phyloP scores from a whole-genome alignment of 805 yeast genomes.

The Kodamaea sagamina region DNA sequence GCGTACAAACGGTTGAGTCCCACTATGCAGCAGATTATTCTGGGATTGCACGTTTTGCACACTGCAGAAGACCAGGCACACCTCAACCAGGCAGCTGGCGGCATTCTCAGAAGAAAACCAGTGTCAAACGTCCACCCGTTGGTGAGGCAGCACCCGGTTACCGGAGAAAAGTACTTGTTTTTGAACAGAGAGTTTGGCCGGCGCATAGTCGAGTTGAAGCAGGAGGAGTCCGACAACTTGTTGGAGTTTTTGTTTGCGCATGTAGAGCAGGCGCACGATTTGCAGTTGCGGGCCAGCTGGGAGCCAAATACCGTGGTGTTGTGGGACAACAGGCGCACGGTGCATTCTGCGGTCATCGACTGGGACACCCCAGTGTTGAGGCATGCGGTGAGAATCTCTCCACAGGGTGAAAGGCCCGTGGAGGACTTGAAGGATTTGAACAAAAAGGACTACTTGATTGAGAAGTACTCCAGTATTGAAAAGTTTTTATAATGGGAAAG shows the following conservation, averaged over 20 bases:
- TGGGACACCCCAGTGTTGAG: conserved; percentile 68
- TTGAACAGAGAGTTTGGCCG: conserved; percentile 64
- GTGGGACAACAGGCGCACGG: conserved; percentile 77
- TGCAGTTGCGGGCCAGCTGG: conserved; percentile 72
- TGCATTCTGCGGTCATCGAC: conserved; percentile 70
- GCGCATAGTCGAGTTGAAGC: conserved; percentile 69
- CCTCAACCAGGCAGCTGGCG: conserved; percentile 52
- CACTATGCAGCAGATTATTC: conserved; percentile 55
- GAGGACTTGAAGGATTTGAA: conserved; percentile 41
- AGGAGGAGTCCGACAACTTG: conserved; percentile 66
- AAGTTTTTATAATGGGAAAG: background rate
- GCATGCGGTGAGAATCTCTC: conserved; percentile 74
- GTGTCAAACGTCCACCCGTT: conserved; percentile 69
- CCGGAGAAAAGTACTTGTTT: conserved; percentile 59
- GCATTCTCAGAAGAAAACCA: conserved; percentile 64
- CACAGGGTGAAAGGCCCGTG: conserved; percentile 73
- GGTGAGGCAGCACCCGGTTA: conserved; percentile 72
- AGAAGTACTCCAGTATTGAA: background rate
- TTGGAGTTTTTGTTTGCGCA: conserved; percentile 58
- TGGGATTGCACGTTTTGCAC: conserved; percentile 67
- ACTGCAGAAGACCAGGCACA: conserved; percentile 73
- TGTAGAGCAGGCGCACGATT: conserved; percentile 54
- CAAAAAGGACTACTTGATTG: conserved; percentile 8
- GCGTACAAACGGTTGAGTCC: conserved; percentile 75
- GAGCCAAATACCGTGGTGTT: conserved; percentile 68